These are phyloP conservation scores for Syzygium aqueum DNA, from an alignment of 345 rosid genomes.

Conservation along the genomic window DNA sequence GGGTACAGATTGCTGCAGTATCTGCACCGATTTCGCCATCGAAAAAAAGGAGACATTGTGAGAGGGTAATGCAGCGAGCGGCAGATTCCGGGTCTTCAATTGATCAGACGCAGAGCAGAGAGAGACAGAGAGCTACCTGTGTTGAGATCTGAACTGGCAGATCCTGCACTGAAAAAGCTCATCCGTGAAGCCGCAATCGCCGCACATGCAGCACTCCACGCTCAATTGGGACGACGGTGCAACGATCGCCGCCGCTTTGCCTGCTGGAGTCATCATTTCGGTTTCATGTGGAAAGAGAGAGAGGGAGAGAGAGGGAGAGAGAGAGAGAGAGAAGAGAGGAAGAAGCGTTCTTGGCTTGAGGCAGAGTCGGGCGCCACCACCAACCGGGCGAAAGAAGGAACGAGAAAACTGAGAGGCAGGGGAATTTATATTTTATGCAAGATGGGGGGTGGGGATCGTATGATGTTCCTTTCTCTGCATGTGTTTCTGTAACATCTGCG, in stretches of 20 bases:
- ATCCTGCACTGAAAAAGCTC: constrained; percentile 50
- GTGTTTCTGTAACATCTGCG: neutral
- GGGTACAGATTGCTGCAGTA: constrained; percentile 73
- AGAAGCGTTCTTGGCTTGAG: neutral
- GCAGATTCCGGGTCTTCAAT: neutral
- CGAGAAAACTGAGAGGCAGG: neutral
- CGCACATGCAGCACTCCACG: constrained; percentile 67
- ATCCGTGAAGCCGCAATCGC: constrained; percentile 46
- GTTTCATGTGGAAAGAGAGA: neutral
- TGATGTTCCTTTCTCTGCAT: neutral
- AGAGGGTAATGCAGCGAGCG: neutral
- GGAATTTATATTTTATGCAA: neutral
- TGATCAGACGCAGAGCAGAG: neutral
- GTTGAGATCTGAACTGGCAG: constrained; percentile 62
- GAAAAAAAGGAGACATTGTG: neutral
- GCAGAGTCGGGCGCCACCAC: neutral
- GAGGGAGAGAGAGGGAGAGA: neutral
- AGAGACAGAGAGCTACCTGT: constrained; percentile 32
- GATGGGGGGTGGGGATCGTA: neutral
- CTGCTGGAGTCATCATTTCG: constrained; percentile 3
- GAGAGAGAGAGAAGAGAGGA: neutral
- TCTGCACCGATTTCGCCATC: constrained; percentile 13
- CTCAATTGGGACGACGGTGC: neutral
- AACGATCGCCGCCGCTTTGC: constrained; percentile 9
- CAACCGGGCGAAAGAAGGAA: neutral